Conservation (phyloP, 1,284 basidiomycete species). For the Wolfiporia cocos region DNA sequence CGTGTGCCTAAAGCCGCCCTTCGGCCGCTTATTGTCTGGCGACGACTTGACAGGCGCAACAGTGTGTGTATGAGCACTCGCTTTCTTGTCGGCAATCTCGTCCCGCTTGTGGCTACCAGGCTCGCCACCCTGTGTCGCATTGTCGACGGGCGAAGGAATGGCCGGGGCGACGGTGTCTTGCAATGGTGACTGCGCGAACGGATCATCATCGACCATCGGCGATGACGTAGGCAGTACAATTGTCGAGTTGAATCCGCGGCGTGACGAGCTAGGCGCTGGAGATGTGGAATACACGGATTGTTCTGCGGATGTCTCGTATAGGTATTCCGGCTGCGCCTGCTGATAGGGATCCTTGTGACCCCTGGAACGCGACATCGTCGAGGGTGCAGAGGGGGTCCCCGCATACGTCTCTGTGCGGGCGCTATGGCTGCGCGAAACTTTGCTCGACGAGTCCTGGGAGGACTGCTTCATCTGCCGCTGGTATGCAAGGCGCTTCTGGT, state of each 20-base stretch:
- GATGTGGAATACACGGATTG: slow-evolving; percentile 36
- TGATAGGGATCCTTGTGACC: slow-evolving; percentile 26
- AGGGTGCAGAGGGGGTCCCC: slow-evolving; percentile 20
- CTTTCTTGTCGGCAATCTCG: slow-evolving; percentile 11
- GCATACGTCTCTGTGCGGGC: slow-evolving; percentile 36
- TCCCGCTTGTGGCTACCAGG: slow-evolving; percentile 9
- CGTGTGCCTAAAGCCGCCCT: slow-evolving; percentile 65
- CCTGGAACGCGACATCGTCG: slow-evolving; percentile 23
- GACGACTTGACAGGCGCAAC: slow-evolving; percentile 26
- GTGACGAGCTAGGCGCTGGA: slow-evolving; percentile 27
- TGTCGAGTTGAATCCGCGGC: slow-evolving; percentile 36
- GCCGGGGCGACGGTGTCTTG: slow-evolving; percentile 18
- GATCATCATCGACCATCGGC: slow-evolving; percentile 41
- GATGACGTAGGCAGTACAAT: slow-evolving; percentile 37
- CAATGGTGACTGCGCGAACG: slow-evolving; percentile 35
- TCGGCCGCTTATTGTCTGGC: slow-evolving; percentile 34
- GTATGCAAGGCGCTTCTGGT: slow-evolving; percentile 76
- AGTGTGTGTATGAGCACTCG: slow-evolving; percentile 13
- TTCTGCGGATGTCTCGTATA: slow-evolving; percentile 47
- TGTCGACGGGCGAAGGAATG: slow-evolving; percentile 1
- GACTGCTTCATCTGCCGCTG: slow-evolving; percentile 64
- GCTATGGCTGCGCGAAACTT: slow-evolving; percentile 40
- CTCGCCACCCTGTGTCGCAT: slow-evolving; percentile 3
- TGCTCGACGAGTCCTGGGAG: slow-evolving; percentile 27
- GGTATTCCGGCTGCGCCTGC: slow-evolving; percentile 38